A percentile compares a stretch with the other conserved stretches of the same genome.
These are phyloP conservation scores for Geranium brycei DNA, from an alignment of 345 rosid genomes.

Conservation along the genomic window DNA sequence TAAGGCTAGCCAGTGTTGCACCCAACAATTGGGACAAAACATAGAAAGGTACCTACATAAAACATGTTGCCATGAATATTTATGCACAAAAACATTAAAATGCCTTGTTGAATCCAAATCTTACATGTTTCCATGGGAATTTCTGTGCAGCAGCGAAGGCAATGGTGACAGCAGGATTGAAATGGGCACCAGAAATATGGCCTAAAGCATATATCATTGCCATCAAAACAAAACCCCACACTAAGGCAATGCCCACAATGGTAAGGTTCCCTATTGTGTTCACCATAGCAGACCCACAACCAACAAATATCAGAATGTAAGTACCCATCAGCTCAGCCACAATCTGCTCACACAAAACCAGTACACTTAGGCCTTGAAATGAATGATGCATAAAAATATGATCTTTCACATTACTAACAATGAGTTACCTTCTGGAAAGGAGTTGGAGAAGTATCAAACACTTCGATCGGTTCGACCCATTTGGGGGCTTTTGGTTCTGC, in stretches of 20 bases:
- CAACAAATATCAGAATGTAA: constrained; percentile 26
- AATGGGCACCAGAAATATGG: constrained; percentile 43
- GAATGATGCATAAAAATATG: too few species aligned
- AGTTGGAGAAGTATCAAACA: too few species aligned
- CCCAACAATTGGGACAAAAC: constrained; percentile 30
- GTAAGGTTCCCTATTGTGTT: constrained; percentile 20
- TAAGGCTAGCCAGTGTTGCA: constrained; percentile 28
- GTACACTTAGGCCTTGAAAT: too few species aligned
- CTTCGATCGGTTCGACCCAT: too few species aligned
- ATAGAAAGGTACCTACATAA: constrained; percentile 29
- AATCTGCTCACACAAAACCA: constrained; percentile 10
- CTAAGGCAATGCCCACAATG: constrained; percentile 28
- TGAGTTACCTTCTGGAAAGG: too few species aligned
- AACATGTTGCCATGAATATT: not conserved
- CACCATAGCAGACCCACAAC: constrained; percentile 30
- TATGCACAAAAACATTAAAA: too few species aligned
- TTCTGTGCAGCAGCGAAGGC: constrained; percentile 26
- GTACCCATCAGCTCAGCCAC: constrained; percentile 42
- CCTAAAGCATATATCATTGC: constrained; percentile 32
- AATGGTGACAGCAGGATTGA: constrained; percentile 37
- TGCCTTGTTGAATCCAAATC: not conserved
- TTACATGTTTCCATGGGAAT: constrained; percentile 34
- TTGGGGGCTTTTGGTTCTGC: too few species aligned
- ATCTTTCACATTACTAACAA: too few species aligned
- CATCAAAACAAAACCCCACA: constrained; percentile 37